Evolutionary conservation across 2,329 filamentous ascomycete genomes (phyloP).

Genomic region (Sporothrix brunneoviolacea): DNA sequence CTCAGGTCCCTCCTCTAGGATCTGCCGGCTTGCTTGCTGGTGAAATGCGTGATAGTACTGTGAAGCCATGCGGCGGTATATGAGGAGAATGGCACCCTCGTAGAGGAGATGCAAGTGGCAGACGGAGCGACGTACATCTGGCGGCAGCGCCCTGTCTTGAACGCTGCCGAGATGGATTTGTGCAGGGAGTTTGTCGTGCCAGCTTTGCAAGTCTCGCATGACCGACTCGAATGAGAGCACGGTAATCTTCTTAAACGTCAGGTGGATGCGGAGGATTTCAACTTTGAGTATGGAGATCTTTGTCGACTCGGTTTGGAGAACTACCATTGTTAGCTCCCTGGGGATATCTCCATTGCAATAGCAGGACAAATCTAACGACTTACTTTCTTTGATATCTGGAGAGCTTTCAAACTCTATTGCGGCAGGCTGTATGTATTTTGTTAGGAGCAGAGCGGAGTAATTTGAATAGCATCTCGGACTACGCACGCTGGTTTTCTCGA

Average conservation of each 20-base stretch:
- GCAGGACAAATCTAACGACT: slow-evolving; percentile 5
- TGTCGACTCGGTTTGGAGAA: slow-evolving; percentile 25
- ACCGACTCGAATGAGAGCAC: slow-evolving; percentile 23
- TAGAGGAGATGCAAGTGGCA: slow-evolving; percentile 29
- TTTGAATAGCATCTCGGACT: too few relatives aligned
- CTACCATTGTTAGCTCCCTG: slow-evolving; percentile 15
- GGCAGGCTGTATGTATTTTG: slow-evolving; percentile 16
- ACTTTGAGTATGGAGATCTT: slow-evolving; percentile 26
- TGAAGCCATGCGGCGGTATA: slow-evolving; percentile 26
- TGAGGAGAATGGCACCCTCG: slow-evolving; percentile 25
- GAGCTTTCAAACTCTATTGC: slow-evolving; percentile 20
- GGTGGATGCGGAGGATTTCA: slow-evolving; percentile 25
- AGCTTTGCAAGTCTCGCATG: slow-evolving; percentile 24
- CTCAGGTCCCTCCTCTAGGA: slow-evolving; percentile 3
- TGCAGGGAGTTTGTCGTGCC: slow-evolving; percentile 24
- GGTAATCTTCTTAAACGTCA: slow-evolving; percentile 24
- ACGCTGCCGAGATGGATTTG: slow-evolving; percentile 20
- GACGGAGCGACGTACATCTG: slow-evolving; percentile 19
- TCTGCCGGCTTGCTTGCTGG: not conserved
- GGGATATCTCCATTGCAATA: too few relatives aligned
- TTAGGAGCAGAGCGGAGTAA: not conserved
- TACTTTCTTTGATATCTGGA: slow-evolving; percentile 22
- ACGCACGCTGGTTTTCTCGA: slow-evolving; percentile 18
- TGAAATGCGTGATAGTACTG: slow-evolving; percentile 18
- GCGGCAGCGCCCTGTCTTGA: slow-evolving; percentile 7